A percentile compares a stretch with the other conserved stretches of the same genome.
Evolutionary conservation across 345 rosid genomes (phyloP).

Genomic region (Noccaea bulbosa): DNA sequence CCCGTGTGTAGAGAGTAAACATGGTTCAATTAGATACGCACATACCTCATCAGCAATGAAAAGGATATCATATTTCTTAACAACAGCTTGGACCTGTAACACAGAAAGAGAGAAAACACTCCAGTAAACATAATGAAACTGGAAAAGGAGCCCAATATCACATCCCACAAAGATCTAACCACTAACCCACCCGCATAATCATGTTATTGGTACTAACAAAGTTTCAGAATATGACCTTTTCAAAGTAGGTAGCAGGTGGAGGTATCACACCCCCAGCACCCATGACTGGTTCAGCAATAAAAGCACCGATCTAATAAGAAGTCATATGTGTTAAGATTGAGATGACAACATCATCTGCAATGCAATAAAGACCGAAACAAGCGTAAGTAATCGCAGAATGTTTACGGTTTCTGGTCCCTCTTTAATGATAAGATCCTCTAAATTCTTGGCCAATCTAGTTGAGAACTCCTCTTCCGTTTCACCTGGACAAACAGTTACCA

Average conservation of each 20-base stretch:
- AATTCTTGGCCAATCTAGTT: conserved; percentile 81
- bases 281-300: conserved; percentile 97
- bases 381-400: background rate
- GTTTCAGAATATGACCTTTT: conserved; percentile 56
- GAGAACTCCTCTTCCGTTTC: conserved; percentile 96
- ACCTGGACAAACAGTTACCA: conserved; percentile 54
- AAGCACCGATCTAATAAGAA: conserved; percentile 81
- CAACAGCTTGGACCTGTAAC: conserved; percentile 84
- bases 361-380: background rate
- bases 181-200: background rate
- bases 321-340: conserved; percentile 27
- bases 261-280: conserved; percentile 98
- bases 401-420: conserved; percentile 97
- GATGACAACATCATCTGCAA: conserved; percentile 13
- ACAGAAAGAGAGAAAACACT: conserved; percentile 24
- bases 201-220: conserved; percentile 16
- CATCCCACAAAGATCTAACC: background rate
- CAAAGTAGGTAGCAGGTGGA: conserved; percentile 95
- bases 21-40: conserved; percentile 7
- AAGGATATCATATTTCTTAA: conserved; percentile 84
- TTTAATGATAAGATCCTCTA: conserved; percentile 86
- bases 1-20: background rate
- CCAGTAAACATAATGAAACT: background rate
- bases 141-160: background rate
- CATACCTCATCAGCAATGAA: conserved; percentile 95